These are phyloP conservation scores for Fonsecaea erecta DNA, from an alignment of 2,329 filamentous ascomycete species.

Conservation along the genomic window DNA sequence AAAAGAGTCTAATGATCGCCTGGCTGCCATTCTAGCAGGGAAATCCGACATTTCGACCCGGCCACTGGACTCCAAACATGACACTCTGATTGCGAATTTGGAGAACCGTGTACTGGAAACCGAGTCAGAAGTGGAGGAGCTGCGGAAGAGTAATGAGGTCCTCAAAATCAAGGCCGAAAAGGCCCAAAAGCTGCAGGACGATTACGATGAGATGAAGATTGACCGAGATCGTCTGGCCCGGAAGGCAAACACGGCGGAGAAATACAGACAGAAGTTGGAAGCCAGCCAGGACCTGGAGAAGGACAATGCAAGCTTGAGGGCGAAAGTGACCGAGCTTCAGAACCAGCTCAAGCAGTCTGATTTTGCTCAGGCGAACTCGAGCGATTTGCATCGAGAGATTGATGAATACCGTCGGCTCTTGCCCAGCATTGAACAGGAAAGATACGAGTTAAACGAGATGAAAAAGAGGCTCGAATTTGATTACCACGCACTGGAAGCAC, in stretches of 20 bases:
- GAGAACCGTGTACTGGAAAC: conserved; percentile 67
- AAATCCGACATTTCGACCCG: conserved; percentile 48
- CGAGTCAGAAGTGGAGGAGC: conserved; percentile 50
- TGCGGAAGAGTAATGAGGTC: conserved; percentile 52
- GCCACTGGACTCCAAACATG: conserved; percentile 63
- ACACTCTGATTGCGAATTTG: conserved; percentile 71
- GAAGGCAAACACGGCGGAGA: conserved; percentile 56
- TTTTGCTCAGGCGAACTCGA: conserved; percentile 41
- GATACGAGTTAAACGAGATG: conserved; percentile 53
- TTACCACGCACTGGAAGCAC: conserved; percentile 52
- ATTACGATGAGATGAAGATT: conserved; percentile 55
- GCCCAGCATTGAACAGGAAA: conserved; percentile 54
- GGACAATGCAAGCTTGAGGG: conserved; percentile 53
- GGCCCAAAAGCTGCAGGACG: conserved; percentile 52
- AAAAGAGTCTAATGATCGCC: conserved; percentile 54
- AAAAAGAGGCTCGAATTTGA: conserved; percentile 56
- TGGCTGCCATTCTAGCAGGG: conserved; percentile 57
- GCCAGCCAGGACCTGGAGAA: conserved; percentile 55
- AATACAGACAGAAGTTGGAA: conserved; percentile 56
- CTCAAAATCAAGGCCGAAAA: conserved; percentile 52
- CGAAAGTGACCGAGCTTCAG: conserved; percentile 53
- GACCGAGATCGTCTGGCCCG: conserved; percentile 53
- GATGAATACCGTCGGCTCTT: conserved; percentile 50
- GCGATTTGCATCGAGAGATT: conserved; percentile 38
- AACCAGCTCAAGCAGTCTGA: conserved; percentile 53